Percentiles rank a stretch among this genome's conserved stretches.
phyloP scores from a whole-genome alignment of 225 moss, liverwort and hornwort genomes.

The Neckera pumila region DNA sequence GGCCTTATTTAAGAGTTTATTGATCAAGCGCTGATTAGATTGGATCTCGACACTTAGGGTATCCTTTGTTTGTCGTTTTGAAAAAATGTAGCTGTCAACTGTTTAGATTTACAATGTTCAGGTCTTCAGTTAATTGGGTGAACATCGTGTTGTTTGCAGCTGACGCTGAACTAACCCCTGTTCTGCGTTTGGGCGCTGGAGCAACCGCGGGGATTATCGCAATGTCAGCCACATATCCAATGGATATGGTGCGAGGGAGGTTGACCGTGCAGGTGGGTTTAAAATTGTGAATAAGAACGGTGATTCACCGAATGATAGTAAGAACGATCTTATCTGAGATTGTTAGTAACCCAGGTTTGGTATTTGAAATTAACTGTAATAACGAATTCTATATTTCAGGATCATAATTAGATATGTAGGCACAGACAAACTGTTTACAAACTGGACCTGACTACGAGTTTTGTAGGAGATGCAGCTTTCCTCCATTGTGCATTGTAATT shows the following conservation, averaged over 20 bases:
- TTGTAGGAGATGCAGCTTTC: conserved; percentile 13
- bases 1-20: neutral
- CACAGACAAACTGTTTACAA: neutral
- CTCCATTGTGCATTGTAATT: conserved; percentile 5
- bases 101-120: neutral
- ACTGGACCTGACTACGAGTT: conserved; percentile 8
- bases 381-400: neutral
- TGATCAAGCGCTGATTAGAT: neutral
- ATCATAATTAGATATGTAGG: neutral
- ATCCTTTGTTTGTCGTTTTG: neutral
- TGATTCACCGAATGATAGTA: neutral
- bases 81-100: neutral
- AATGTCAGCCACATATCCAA: conserved; percentile 98
- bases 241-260: conserved; percentile 99
- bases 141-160: conserved; percentile 20
- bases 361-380: neutral
- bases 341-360: neutral
- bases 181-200: conserved; percentile 84
- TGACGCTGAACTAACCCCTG: conserved; percentile 86
- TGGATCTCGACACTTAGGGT: neutral
- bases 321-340: neutral
- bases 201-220: conserved; percentile 95
- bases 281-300: neutral
- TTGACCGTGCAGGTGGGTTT: conserved; percentile 84
- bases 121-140: neutral